Evolutionary conservation across 148 eudicot species (phyloP), one percentile per base, ranked within the genome.

Genomic region (Diospyros lotus): DNA sequence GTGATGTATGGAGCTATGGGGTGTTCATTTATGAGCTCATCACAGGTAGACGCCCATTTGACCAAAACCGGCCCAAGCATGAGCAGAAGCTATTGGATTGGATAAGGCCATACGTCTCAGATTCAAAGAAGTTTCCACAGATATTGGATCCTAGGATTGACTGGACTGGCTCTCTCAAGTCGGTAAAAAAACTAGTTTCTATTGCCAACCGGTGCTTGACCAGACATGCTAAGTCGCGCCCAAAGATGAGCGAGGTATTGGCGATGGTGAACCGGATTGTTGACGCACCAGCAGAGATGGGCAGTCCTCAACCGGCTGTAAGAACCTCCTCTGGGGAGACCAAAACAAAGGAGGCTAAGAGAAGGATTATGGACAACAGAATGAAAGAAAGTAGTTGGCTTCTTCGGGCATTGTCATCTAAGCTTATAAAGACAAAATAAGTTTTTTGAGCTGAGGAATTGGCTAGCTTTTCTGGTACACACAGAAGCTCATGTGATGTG

Each of bases 1-100:
- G 84, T 63, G 98, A 94, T 71, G 92, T 92, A 6, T 94, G 96
- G 96, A 85, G 98, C 83, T 94, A 88, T 8, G 98, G 98, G 10
- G 90, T 94, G 66, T 94, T 94, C 86, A 88, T 94, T 6, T 94
- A 89, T 54, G 98, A 94, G 77, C 96, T 94, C 43, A 87, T 94
- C 80, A 94, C 98, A 0, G 98, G 98, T 5, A 82, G 98, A 72
- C 87, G 82, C 17, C 98, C 98, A 48, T 60, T 94, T 60, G 98
- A 94, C 72, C 86, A 77, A 74, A 86, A 87, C 83, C 92, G 87
- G 18, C 98, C 98, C 6, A 94, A 85, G 86, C 72, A 77, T 11
- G 98, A 94, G 83, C 98, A 92, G 77, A 90, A 83, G 64, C 97
- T 94, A 18, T 60, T 94, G 62, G 93, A 92, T 40, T 94, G 98